Conservation (phyloP, 495 filamentous ascomycete genomes). For the Annulohypoxylon moriforme region DNA sequence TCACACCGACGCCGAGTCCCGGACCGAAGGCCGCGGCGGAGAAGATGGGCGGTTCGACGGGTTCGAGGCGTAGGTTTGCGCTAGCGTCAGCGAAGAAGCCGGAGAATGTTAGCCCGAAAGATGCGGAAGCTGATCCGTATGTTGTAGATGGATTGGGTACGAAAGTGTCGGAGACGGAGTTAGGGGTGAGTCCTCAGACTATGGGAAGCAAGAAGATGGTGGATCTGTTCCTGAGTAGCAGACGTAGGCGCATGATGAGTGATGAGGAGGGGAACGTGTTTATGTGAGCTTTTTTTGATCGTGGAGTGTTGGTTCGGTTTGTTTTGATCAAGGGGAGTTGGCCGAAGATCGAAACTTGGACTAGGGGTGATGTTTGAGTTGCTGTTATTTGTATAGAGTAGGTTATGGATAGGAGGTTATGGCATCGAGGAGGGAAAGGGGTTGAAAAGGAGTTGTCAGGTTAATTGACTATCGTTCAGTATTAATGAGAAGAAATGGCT, state of each 20-base stretch:
- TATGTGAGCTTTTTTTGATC: constrained; percentile 20
- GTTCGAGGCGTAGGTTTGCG: constrained; percentile 43
- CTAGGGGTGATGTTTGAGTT: not conserved
- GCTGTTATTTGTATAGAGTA: not conserved
- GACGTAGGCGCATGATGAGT: constrained; percentile 58
- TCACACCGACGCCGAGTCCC: constrained; percentile 45
- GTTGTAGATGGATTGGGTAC: constrained; percentile 43
- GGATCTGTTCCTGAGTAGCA: constrained; percentile 68
- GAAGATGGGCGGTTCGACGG: constrained; percentile 19
- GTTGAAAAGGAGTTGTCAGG: not conserved
- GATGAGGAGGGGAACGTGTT: constrained; percentile 42
- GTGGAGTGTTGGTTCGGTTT: not conserved
- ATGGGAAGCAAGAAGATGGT: constrained; percentile 69
- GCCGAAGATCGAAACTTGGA: not conserved
- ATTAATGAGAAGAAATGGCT: constrained; percentile 16
- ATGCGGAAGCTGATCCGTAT: constrained; percentile 35
- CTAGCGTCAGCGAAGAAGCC: constrained; percentile 40
- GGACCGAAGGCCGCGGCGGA: constrained; percentile 52
- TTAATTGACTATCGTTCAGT: constrained; percentile 34
- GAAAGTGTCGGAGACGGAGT: constrained; percentile 48
- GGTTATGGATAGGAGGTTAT: not conserved
- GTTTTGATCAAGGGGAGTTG: not conserved
- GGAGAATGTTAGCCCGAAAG: constrained; percentile 43
- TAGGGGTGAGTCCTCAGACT: constrained; percentile 38
- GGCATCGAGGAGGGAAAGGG: not conserved